Percentiles rank a stretch among this genome's conserved stretches.
Evolutionary conservation across 2,329 filamentous ascomycete genomes (phyloP).

Genomic region (Thelonectria rubi): DNA sequence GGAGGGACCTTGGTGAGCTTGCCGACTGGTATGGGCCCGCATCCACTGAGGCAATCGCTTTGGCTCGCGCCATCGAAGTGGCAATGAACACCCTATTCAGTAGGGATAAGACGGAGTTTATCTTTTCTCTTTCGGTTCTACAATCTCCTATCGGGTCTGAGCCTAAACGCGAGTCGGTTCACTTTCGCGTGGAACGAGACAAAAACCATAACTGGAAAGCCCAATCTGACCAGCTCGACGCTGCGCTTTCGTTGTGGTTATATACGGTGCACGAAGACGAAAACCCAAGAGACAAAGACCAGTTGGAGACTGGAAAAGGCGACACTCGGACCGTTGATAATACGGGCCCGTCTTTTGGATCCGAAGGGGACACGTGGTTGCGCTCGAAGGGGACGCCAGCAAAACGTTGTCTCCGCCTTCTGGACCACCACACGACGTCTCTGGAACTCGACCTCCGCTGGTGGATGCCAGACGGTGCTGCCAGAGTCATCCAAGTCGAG

Average conservation of each 20-base stretch:
- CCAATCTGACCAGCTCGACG: background rate
- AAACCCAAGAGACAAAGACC: too few species aligned
- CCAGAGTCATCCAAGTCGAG: conserved; percentile 23
- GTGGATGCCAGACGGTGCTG: conserved; percentile 30
- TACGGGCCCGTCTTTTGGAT: too few species aligned
- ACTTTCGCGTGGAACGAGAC: background rate
- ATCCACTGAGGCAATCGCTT: background rate
- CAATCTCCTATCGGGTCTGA: too few species aligned
- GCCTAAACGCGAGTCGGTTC: background rate
- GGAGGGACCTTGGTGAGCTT: background rate
- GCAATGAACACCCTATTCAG: background rate
- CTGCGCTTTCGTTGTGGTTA: background rate
- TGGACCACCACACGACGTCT: conserved; percentile 18
- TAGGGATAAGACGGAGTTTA: background rate
- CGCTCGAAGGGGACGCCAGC: conserved; percentile 17
- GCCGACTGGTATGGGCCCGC: background rate
- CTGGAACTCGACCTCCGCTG: conserved; percentile 28
- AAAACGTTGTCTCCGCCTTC: conserved; percentile 24
- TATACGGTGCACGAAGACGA: background rate
- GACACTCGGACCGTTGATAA: too few species aligned
- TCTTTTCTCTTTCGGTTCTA: background rate
- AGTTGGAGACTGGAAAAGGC: background rate
- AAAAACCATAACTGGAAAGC: background rate
- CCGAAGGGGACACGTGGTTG: conserved; percentile 27
- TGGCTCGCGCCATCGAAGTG: background rate